Percentiles rank a stretch among this genome's conserved stretches.
phyloP scores from a whole-genome alignment of 2,329 filamentous ascomycete species.

The Penicillium sp. region DNA sequence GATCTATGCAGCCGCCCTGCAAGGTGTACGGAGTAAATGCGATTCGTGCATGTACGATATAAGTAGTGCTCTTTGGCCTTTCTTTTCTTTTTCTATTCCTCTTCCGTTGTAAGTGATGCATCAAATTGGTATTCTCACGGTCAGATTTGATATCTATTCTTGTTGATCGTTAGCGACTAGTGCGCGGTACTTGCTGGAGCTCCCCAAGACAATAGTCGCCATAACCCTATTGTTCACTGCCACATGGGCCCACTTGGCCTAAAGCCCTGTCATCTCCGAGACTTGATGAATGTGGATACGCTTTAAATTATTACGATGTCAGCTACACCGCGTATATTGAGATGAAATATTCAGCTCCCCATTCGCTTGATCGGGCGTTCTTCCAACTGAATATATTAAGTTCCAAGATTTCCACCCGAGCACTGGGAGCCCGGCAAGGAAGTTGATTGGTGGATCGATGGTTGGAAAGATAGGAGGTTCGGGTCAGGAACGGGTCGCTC shows the following conservation, averaged over 20 bases:
- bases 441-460: slow-evolving; percentile 3
- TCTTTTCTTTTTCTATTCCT: background rate
- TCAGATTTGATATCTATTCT: slow-evolving; percentile 1
- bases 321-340: background rate
- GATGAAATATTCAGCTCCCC: background rate
- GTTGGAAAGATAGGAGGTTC: background rate
- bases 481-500: slow-evolving; percentile 1
- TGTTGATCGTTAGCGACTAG: slow-evolving; percentile 4
- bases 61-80: background rate
- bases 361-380: background rate
- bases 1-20: background rate
- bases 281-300: background rate
- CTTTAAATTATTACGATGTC: background rate
- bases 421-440: background rate
- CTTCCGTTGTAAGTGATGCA: background rate
- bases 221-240: background rate
- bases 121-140: background rate
- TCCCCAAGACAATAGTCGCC: background rate
- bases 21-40: background rate
- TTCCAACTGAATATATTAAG: no score
- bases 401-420: background rate
- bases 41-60: background rate
- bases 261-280: background rate
- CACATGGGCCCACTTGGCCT: background rate
- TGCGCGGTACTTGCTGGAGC: background rate